Percentiles rank a stretch among this genome's conserved stretches.
These are phyloP conservation scores for Metschnikowia henanensis DNA, from an alignment of 805 yeast species.

Conservation along the genomic window DNA sequence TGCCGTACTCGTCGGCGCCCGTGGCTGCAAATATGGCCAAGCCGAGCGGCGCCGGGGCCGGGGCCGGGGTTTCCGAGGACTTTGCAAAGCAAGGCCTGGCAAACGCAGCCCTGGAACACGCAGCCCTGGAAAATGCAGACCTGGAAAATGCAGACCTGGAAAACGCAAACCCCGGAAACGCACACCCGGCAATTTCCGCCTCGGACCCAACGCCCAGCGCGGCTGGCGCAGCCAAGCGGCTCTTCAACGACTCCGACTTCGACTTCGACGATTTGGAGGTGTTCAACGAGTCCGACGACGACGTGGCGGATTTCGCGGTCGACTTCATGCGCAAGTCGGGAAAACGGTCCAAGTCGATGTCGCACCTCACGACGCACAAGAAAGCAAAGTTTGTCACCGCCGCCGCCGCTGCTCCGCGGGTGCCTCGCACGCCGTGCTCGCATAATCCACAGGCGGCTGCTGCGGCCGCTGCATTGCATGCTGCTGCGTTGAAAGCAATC, in stretches of 20 bases:
- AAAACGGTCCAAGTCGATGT: conserved; percentile 66
- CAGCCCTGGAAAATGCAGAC: no score
- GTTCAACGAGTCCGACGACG: conserved; percentile 43
- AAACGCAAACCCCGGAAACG: conserved; percentile 3
- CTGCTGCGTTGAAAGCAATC: conserved; percentile 58
- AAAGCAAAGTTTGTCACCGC: conserved; percentile 57
- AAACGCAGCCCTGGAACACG: not conserved
- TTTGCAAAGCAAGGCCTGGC: conserved; percentile 7
- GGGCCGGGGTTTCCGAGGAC: not conserved
- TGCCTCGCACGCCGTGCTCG: conserved; percentile 59
- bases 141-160: not conserved
- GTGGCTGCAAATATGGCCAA: conserved; percentile 58
- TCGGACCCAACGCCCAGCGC: conserved; percentile 4
- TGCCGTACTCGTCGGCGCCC: conserved; percentile 76
- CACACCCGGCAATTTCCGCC: conserved; percentile 3
- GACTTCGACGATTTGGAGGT: conserved; percentile 52
- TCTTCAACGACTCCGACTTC: conserved; percentile 35
- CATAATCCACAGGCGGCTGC: conserved; percentile 67
- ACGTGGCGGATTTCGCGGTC: conserved; percentile 35
- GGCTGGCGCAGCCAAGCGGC: conserved; percentile 6
- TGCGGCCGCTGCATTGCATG: conserved; percentile 73
- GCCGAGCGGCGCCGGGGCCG: not conserved
- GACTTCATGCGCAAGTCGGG: conserved; percentile 45
- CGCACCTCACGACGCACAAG: conserved; percentile 50
- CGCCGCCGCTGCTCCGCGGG: conserved; percentile 82